These are phyloP conservation scores for Anthostomella pinea DNA, from an alignment of 2,329 filamentous ascomycete species.

Conservation along the genomic window DNA sequence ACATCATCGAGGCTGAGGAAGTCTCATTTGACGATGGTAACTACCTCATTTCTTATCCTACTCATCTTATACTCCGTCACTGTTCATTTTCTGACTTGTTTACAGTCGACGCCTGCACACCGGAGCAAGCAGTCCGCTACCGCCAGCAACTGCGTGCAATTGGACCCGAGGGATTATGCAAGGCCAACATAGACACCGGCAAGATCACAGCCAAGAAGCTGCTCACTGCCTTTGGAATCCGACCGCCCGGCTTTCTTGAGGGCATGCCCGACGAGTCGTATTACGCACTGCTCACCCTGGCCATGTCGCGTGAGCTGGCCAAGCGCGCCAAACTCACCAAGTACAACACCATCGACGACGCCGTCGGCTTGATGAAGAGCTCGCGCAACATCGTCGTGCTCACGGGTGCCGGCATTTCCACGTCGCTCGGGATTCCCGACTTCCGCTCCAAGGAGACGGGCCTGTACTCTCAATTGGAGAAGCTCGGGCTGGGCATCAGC, in stretches of 20 bases:
- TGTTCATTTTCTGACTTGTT: constrained; percentile 15
- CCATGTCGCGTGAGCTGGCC: constrained; percentile 74
- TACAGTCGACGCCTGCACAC: constrained; percentile 32
- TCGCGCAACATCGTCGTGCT: constrained; percentile 87
- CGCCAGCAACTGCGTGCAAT: constrained; percentile 70
- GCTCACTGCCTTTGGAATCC: constrained; percentile 80
- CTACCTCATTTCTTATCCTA: constrained; percentile 8
- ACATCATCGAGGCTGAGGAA: constrained; percentile 45
- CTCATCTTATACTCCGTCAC: not conserved
- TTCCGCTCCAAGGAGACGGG: constrained; percentile 93
- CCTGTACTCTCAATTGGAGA: constrained; percentile 80
- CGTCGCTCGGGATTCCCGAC: constrained; percentile 93
- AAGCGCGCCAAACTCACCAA: constrained; percentile 75
- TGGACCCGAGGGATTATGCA: constrained; percentile 75
- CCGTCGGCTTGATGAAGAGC: constrained; percentile 69
- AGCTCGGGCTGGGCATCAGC: constrained; percentile 64
- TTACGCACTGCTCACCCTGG: constrained; percentile 70
- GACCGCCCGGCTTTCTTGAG: constrained; percentile 70
- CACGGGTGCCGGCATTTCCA: constrained; percentile 94
- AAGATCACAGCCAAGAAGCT: constrained; percentile 77
- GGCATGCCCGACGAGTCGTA: constrained; percentile 71
- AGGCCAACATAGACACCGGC: constrained; percentile 66
- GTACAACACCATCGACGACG: constrained; percentile 87
- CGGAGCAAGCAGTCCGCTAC: constrained; percentile 66
- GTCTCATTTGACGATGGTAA: constrained; percentile 35